Evolutionary conservation across 1,139 yeast genomes (phyloP), one percentile per base, ranked within the genome.

Genomic region (Arxiozyma heterogenica): DNA sequence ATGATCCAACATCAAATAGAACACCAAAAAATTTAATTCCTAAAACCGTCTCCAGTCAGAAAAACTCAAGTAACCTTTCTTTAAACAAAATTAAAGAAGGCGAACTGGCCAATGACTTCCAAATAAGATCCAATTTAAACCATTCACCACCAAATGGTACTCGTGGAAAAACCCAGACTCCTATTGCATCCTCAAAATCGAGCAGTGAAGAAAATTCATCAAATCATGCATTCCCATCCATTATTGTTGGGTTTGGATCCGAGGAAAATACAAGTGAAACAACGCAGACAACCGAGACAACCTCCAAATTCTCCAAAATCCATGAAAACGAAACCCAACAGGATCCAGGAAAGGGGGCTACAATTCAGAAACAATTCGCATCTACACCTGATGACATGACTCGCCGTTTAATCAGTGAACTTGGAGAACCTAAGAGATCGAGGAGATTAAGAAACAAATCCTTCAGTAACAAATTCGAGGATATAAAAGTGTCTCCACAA

Each of bases 401-500:
- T 4, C 44, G 18, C n/a, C 44, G 41, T 11, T 39, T 47, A 43
- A 47, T 47, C 15, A 46, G 39, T 34, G 25, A 43, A 17, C 18
- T 49, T 4, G 46, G 41, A 4, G 69, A 64, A 51, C 70, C 70
- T 7, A 66, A 62, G 45, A 59, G 72, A 49, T 68, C 71, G 3
- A 58, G 56, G n/a, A 59, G 85, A 54, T 78, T 83, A n/a, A 69
- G 86, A 58, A 76, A 68, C 49, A 68, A 68, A 54, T 66, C 73
- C 1, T 68, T 72, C 18, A 83, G 95, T 20, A 85, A 86, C 49
- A 85, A 84, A 61, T 77, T 88, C 27, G 75, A 84, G 59, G 83
- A 82, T 59, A 94, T 84, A 8, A 88, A 85, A 65, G 99, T 94
- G 12, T 81, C 86, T 3, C 95, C 95, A 1, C 78, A 81, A 53